phyloP scores from a whole-genome alignment of 2,329 filamentous ascomycete species.

The Fusarium beomiforme region DNA sequence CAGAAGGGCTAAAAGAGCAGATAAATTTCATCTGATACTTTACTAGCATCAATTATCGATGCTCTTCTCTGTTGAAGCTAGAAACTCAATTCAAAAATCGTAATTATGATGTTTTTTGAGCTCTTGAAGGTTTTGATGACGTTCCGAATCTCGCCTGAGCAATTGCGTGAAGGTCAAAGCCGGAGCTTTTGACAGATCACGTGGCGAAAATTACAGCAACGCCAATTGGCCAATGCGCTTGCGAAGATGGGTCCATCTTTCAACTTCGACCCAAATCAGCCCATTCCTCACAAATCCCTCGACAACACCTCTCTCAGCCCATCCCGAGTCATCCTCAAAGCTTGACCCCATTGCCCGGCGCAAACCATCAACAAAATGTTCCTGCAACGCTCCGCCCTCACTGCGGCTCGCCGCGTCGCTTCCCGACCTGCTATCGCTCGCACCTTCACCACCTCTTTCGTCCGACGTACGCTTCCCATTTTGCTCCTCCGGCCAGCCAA shows the following conservation, averaged over 20 bases:
- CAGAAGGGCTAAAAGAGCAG: neutral
- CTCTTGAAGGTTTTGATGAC: constrained; percentile 21
- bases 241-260: constrained; percentile 44
- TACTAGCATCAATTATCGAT: no score
- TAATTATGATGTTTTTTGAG: neutral
- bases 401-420: constrained; percentile 68
- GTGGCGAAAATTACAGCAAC: constrained; percentile 39
- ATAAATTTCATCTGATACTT: neutral
- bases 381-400: constrained; percentile 70
- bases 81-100: accelerated
- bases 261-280: constrained; percentile 55
- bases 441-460: constrained; percentile 68
- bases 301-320: constrained; percentile 46
- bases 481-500: constrained; percentile 39
- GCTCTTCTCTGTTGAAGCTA: accelerated
- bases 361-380: constrained; percentile 58
- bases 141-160: constrained; percentile 25
- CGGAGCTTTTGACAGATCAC: constrained; percentile 43
- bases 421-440: constrained; percentile 65
- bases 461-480: constrained; percentile 63
- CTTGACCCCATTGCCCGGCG: constrained; percentile 37
- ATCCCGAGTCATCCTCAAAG: constrained; percentile 36
- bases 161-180: constrained; percentile 24
- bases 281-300: constrained; percentile 60
- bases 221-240: constrained; percentile 51